Conservation (phyloP, 106 monocot genomes). For the Dendrobium chrysotoxum region DNA sequence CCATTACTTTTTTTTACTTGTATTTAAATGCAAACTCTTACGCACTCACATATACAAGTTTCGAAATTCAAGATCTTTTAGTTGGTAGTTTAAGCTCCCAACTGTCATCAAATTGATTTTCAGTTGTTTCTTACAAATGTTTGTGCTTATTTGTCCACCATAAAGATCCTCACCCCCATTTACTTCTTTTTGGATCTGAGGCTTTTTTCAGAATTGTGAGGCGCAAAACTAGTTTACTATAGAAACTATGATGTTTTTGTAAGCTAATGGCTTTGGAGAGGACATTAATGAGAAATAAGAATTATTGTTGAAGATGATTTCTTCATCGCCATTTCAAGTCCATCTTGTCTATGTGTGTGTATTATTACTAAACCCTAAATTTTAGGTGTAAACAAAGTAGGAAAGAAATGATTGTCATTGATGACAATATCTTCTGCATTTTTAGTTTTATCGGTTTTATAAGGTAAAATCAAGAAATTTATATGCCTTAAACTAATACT, state of each 20-base stretch:
- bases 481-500: no score
- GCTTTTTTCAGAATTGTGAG: slow-evolving; percentile 40
- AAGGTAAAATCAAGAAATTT: no score
- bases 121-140: no score
- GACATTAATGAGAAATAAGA: neutral
- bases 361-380: no score
- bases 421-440: no score
- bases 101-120: neutral
- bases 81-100: neutral
- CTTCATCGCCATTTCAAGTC: neutral
- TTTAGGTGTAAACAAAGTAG: no score
- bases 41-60: no score
- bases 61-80: no score
- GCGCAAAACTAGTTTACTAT: neutral
- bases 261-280: neutral
- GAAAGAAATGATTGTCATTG: no score
- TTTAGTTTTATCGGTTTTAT: no score
- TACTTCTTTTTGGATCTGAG: slow-evolving; percentile 82
- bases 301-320: neutral
- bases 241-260: neutral
- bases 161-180: slow-evolving; percentile 89
- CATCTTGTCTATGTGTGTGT: neutral
- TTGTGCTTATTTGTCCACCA: slow-evolving; percentile 42
- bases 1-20: no score
- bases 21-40: no score